A percentile compares a stretch with the other conserved stretches of the same genome.
Evolutionary conservation across 805 yeast species (phyloP).

Genomic region (Brettanomyces sp.): DNA sequence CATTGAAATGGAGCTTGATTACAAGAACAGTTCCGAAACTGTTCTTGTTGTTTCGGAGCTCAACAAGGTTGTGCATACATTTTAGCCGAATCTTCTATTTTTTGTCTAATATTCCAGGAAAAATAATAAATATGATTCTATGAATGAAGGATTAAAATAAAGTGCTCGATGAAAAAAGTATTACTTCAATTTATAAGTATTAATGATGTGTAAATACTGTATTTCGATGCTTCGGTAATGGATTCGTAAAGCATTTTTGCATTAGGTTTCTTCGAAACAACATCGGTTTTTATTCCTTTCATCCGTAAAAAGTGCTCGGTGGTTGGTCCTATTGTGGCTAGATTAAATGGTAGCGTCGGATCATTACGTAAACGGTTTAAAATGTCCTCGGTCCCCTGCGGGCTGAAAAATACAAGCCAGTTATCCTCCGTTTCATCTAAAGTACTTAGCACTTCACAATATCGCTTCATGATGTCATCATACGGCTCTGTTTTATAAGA

Average conservation of each 20-base stretch:
- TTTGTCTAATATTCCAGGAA: background rate
- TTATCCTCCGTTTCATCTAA: constrained; percentile 12
- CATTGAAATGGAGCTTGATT: constrained; percentile 49
- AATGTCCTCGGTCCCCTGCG: constrained; percentile 72
- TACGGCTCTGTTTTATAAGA: constrained; percentile 60
- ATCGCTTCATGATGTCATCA: constrained; percentile 31
- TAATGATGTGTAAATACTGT: no score
- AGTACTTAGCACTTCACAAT: constrained; percentile 21
- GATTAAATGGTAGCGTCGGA: constrained; percentile 20
- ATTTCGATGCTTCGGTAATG: background rate
- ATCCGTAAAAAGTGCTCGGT: constrained; percentile 54
- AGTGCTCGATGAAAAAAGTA: no score
- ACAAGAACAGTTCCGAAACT: constrained; percentile 59
- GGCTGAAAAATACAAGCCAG: constrained; percentile 87
- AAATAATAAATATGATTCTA: no score
- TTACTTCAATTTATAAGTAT: no score
- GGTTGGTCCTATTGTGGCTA: constrained; percentile 92
- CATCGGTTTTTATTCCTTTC: constrained; percentile 46
- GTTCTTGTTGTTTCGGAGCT: constrained; percentile 63
- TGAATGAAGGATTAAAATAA: no score
- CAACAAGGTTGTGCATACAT: constrained; percentile 51
- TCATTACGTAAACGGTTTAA: constrained; percentile 29
- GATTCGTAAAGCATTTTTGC: constrained; percentile 27
- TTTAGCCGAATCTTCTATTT: constrained; percentile 24
- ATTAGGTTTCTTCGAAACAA: constrained; percentile 66